Base-by-base conservation (phyloP, 176 grass and related monocot species). In the Calamus simplicifolius region DNA sequence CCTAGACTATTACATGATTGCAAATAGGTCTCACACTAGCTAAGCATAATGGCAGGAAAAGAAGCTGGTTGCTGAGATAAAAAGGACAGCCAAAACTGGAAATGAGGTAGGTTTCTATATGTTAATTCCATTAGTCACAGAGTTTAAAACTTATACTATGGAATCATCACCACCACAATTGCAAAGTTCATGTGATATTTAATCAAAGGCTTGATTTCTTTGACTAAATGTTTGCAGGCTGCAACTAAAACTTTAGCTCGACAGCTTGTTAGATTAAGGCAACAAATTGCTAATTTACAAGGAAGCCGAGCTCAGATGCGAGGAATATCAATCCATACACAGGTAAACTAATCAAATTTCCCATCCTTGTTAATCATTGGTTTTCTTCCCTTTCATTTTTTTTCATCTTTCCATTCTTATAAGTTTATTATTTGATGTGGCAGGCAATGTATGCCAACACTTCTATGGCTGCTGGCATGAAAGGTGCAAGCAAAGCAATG, bases 51-150 rank as follows among this genome's bases (percentile, higher is more conserved):
- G 61, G 70, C 80, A 98, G 84, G 93, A 98, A 74, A 98, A 92
- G 67, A 92, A 75, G 30, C 76, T 98, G 59, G 75, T 98, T 81
- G 72, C 76, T 57, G 87, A 98, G 81, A 98, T 98, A 59, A 98
- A 92, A 92, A 92, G 87, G 63, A 83, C 84, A 73, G 93, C 93
- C 61, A 98, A 78, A 98, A 85, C 75, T 92, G 87, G 93, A 75
- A 98, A 98, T 75, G 84, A 98, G 78, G 93, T 89, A 28, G 64
- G 17, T 73, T 48, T 55, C 69, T 43, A 79, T 23, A 35, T 70
- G 59, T 72, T 77, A 58, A 57, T 75, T 73, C 61, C 19, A 12
- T 21, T 30, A 55, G 35, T 43, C 10, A 13, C 35, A 43, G 12
- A 43, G 35, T 43, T 43, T 43, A 13, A 13, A 13, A 8, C 8